Base-by-base conservation (phyloP, 1,139 yeast species). In the Tardiomyces blankii region DNA sequence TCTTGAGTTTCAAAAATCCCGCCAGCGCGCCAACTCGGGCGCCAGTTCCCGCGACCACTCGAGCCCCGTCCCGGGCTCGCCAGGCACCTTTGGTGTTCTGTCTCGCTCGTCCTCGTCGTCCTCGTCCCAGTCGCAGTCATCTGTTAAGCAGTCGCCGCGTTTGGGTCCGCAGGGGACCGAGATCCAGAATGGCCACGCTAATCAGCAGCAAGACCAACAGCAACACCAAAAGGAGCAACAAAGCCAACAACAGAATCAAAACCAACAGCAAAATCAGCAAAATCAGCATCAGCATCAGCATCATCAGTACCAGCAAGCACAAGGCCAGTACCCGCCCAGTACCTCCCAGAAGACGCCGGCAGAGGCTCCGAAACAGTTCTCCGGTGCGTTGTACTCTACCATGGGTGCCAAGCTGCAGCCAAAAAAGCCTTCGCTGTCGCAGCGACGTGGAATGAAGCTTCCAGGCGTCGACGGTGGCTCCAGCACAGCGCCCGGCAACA, bases 1-100 rank as follows among this genome's bases (percentile, higher is more conserved):
- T 43, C 65, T 81, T 63, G 89, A 89, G 0, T 81, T 82, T 54
- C 91, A 82, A 59, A 44, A 47, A 14, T 38, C 48, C 23, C 49
- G 53, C 14, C 46, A 48, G 38, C 33, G 44, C 5, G 35, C 35
- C 4, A 30, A 30, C 35, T 30, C 19, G 21, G 21, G 13, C 13
- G 19, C 19, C 19, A n/a, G 39, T 4, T 3, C 11, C 19, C 19
- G 39, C 9, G 39, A 35, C 19, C 18, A 16, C 11, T 8, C 39
- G 13, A 35, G 39, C n/a, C 21, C 19, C 39, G 19, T 4, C n/a
- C 19, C 19, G 7, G 39, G 39, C 18, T n/a, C 39, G n/a, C 39
- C 19, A 14, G 39, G 39, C 39, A 35, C 3, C 21, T 14, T 9
- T 14, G 39, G 39, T 7, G 12, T 16, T 7, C 18, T 14, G 4